These are phyloP conservation scores for Amesomyces nigricolor DNA, from an alignment of 2,329 filamentous ascomycete genomes.

Conservation along the genomic window DNA sequence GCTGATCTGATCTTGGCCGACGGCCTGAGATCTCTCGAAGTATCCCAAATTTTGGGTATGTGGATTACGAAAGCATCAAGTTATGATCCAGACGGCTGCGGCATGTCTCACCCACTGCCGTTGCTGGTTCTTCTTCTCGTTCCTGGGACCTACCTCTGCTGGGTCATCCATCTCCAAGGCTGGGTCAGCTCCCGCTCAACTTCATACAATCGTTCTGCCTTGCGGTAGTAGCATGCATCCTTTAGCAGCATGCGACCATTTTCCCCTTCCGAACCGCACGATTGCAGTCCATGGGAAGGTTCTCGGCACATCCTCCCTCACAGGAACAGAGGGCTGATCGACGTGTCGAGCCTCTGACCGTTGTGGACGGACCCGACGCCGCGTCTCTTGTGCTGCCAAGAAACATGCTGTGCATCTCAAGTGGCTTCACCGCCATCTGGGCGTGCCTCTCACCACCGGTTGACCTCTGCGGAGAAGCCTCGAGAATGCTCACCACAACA, in stretches of 20 bases:
- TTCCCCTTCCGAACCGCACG: not conserved
- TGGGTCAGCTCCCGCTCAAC: not conserved
- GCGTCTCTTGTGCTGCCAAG: constrained; percentile 8
- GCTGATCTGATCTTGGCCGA: not conserved
- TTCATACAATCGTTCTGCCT: constrained; percentile 1
- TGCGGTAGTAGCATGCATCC: not conserved
- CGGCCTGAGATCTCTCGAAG: not conserved
- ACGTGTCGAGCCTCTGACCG: constrained; percentile 5
- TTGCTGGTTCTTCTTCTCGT: not conserved
- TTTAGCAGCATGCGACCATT: constrained; percentile 14
- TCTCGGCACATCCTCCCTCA: not conserved
- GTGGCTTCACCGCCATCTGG: constrained; percentile 13
- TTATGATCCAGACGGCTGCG: not conserved
- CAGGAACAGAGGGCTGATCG: not conserved
- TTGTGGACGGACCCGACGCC: not conserved
- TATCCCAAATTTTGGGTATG: not conserved
- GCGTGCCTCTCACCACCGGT: not conserved
- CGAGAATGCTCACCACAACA: not conserved
- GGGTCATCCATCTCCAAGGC: not conserved
- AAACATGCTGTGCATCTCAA: constrained; percentile 5
- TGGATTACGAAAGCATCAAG: not conserved
- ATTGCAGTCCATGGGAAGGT: constrained; percentile 2
- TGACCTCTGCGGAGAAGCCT: not conserved
- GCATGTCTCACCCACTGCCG: constrained; percentile 3
- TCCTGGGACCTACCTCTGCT: not conserved